Evolutionary conservation across 2,329 filamentous ascomycete species (phyloP).

Genomic region (Anthostomella pinea): DNA sequence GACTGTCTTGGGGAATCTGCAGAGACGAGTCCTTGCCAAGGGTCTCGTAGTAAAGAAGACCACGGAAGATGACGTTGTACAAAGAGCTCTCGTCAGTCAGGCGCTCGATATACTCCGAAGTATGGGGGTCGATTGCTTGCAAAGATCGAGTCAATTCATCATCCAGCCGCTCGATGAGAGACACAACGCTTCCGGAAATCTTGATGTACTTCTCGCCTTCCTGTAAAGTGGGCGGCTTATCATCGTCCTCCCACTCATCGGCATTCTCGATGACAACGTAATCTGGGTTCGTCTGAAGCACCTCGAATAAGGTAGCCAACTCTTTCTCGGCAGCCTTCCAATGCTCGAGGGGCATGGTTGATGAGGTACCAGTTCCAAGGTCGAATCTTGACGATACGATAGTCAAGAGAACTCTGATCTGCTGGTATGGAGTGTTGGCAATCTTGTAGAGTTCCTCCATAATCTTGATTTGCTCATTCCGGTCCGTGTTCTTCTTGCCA

Average conservation of each 20-base stretch:
- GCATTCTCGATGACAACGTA: conserved; percentile 87
- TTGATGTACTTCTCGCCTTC: conserved; percentile 79
- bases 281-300: conserved; percentile 75
- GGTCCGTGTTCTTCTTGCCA: conserved; percentile 98
- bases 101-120: conserved; percentile 96
- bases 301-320: conserved; percentile 70
- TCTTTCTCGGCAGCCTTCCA: conserved; percentile 95
- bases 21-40: conserved; percentile 68
- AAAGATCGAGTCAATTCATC: conserved; percentile 97
- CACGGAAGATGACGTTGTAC: conserved; percentile 89
- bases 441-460: conserved; percentile 97
- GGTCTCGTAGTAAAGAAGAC: conserved; percentile 82
- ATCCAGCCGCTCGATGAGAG: conserved; percentile 90
- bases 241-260: conserved; percentile 99
- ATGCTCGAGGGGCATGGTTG: conserved; percentile 90
- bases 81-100: conserved; percentile 85
- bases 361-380: conserved; percentile 70
- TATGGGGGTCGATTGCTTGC: conserved; percentile 96
- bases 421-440: conserved; percentile 86
- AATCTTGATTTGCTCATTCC: conserved; percentile 87
- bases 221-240: conserved; percentile 77
- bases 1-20: conserved; percentile 75
- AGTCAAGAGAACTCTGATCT: conserved; percentile 86
- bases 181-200: conserved; percentile 90
- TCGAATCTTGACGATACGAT: conserved; percentile 94